phyloP scores from a whole-genome alignment of 2,329 filamentous ascomycete species.

The Dendrostoma leiphaemia region DNA sequence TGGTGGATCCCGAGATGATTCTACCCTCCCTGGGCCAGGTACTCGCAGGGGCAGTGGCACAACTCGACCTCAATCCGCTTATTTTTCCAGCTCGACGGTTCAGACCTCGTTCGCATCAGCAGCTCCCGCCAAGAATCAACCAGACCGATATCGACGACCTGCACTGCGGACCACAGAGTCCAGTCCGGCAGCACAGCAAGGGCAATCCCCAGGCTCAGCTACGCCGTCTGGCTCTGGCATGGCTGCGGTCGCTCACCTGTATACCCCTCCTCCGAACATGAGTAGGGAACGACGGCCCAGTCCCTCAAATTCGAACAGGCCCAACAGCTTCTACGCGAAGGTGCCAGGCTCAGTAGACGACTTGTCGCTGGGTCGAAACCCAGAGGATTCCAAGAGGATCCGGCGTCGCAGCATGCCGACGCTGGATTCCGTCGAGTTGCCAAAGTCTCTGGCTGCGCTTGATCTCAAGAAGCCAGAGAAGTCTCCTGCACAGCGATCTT shows the following conservation, averaged over 20 bases:
- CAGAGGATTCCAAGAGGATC: constrained; percentile 72
- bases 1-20: constrained; percentile 53
- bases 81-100: constrained; percentile 35
- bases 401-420: constrained; percentile 81
- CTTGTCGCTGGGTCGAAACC: constrained; percentile 58
- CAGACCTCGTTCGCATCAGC: constrained; percentile 57
- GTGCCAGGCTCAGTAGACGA: constrained; percentile 62
- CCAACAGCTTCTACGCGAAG: constrained; percentile 52
- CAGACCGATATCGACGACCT: constrained; percentile 78
- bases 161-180: constrained; percentile 56
- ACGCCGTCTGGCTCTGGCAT: constrained; percentile 52
- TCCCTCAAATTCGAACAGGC: constrained; percentile 39
- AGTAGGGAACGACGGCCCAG: constrained; percentile 30
- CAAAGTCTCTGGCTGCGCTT: constrained; percentile 36
- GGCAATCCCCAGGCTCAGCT: constrained; percentile 34
- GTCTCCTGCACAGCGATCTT: constrained; percentile 29
- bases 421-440: constrained; percentile 46
- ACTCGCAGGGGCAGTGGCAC: constrained; percentile 37
- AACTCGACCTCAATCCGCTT: constrained; percentile 42
- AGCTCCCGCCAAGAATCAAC: constrained; percentile 63
- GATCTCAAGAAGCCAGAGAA: constrained; percentile 35
- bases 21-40: constrained; percentile 40
- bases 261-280: constrained; percentile 41
- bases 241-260: constrained; percentile 53
- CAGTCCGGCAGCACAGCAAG: constrained; percentile 28